Base-by-base conservation (phyloP, 768 basidiomycete genomes). In the Inosperma sp. region DNA sequence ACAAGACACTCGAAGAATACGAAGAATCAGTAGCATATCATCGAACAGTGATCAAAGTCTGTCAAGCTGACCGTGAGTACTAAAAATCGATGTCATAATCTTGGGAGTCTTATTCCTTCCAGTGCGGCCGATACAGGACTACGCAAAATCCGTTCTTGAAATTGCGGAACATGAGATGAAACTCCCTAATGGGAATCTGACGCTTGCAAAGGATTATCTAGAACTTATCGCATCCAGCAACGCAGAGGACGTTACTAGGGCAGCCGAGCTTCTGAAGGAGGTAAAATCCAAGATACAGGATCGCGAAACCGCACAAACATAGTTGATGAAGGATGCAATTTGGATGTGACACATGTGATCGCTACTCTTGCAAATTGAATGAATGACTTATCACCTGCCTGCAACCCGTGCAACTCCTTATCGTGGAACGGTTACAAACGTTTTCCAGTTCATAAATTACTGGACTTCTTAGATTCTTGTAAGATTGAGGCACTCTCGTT, bases 61-160 rank as follows among this genome's bases (percentile, higher is more conserved):
- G 78, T 64, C 75, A 75, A 66, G 75, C 77, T 55, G 81, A 82
- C 63, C 66, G 86, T 86, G 56, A 67, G 75, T 68, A 19, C 47
- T 40, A n/a, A 26, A 43, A 45, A 54, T 29, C 61, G 30, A 27
- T 49, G 23, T 62, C 53, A 58, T 39, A 70, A 60, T 51, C 58
- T 60, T 46, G 53, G 53, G 35, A 31, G n/a, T 8, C 8, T 8
- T 31, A 31, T 31, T 31, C n/a, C n/a, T 31, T 36, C 56, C 65
- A 83, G 86, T 75, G 34, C 83, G 84, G 30, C 81, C 83, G 2
- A 75, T 89, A 33, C 78, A 79, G 55, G 90, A 93, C 59, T 88
- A 86, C 64, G 83, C 90, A 22, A 85, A 82, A 64, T 93, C 90
- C n/a, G 80, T 84, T 56, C 65, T 97, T 42, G 86, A 83, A 57